phyloP scores from a whole-genome alignment of 345 rosid genomes.

The Cardamine resedifolia region DNA sequence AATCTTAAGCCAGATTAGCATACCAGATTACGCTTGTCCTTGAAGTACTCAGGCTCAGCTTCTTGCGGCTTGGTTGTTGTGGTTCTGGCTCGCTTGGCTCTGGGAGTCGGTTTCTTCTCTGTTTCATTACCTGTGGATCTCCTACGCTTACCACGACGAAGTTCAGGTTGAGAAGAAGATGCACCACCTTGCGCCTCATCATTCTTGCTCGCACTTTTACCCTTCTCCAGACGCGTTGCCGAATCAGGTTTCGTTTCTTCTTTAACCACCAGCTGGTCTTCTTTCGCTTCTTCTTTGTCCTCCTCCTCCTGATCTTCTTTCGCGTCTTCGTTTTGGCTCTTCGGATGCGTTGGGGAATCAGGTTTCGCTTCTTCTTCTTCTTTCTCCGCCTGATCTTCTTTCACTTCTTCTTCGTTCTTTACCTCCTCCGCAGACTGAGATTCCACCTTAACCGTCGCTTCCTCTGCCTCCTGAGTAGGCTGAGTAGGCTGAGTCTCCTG shows the following conservation, averaged over 20 bases:
- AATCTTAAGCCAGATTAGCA: neutral
- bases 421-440: neutral
- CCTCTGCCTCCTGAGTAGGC: neutral
- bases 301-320: neutral
- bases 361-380: too few species aligned
- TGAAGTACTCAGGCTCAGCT: slow-evolving; percentile 64
- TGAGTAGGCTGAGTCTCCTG: slow-evolving; percentile 23
- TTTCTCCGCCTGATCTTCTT: neutral
- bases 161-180: slow-evolving; percentile 15
- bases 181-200: neutral
- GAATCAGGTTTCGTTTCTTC: slow-evolving; percentile 26
- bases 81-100: slow-evolving; percentile 55
- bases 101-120: slow-evolving; percentile 23
- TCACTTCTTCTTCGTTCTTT: slow-evolving; percentile 8
- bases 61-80: slow-evolving; percentile 40
- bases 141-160: slow-evolving; percentile 22
- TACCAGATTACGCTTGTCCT: slow-evolving; percentile 84
- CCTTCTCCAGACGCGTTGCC: neutral
- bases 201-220: neutral
- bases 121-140: neutral
- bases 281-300: slow-evolving; percentile 15
- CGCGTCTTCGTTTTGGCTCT: too few species aligned
- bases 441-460: slow-evolving; percentile 6
- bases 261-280: neutral
- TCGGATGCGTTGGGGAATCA: too few species aligned